Percentiles rank a stretch among this genome's conserved stretches.
Conservation (phyloP, 2,329 filamentous ascomycete genomes). For the Trichoderma simmonsii region DNA sequence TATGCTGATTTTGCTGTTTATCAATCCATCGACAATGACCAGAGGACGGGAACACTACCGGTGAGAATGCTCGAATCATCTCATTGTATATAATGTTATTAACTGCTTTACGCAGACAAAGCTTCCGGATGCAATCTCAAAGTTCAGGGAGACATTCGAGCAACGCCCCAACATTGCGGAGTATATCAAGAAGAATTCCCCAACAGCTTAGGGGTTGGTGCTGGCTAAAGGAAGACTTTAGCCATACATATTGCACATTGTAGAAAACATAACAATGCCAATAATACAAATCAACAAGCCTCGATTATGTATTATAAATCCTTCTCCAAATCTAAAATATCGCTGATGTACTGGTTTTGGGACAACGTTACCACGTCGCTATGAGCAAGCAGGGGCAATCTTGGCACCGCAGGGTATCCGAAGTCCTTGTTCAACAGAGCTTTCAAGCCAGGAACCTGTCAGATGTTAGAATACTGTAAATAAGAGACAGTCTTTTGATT, state of each 20-base stretch:
- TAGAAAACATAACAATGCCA: neutral
- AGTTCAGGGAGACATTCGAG: constrained; percentile 2
- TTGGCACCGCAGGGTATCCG: neutral
- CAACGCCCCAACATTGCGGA: constrained; percentile 13
- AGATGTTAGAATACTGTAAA: neutral
- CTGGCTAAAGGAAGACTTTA: neutral
- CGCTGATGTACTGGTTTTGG: neutral
- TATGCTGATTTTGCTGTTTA: neutral
- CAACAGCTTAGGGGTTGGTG: neutral
- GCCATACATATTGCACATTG: neutral
- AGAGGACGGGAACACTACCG: neutral
- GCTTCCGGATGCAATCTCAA: neutral
- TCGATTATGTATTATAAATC: neutral
- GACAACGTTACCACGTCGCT: neutral
- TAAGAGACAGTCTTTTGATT: too few species aligned
- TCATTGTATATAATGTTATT: neutral
- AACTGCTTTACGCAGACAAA: neutral
- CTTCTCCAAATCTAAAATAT: neutral
- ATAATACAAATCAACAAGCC: neutral
- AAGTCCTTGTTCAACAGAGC: neutral
- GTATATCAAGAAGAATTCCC: constrained; percentile 8
- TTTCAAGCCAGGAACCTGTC: neutral
- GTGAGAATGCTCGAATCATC: neutral
- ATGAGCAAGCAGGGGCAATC: neutral
- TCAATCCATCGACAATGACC: neutral